Evolutionary conservation across 495 filamentous ascomycete genomes (phyloP).

Genomic region (Cudoniella acicularis): DNA sequence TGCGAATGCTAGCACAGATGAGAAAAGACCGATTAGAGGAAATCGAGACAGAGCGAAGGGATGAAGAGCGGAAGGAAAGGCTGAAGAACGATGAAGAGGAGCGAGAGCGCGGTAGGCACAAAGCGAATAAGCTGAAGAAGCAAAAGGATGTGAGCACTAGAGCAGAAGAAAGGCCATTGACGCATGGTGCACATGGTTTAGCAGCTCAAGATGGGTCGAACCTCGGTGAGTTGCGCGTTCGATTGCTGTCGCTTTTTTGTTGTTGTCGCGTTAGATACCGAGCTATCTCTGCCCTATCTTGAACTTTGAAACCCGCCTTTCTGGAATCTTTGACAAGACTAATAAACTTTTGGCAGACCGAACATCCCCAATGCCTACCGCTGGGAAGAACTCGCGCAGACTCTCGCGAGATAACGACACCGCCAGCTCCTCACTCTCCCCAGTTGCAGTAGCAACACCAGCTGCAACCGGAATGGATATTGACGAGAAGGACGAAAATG

Average conservation of each 20-base stretch:
- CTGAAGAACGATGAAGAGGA: conserved; percentile 45
- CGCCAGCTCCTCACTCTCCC: conserved; percentile 62
- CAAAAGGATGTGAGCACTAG: conserved; percentile 44
- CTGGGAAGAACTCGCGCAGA: conserved; percentile 8
- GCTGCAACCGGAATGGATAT: conserved; percentile 42
- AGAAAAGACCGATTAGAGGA: conserved; percentile 56
- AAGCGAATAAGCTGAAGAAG: conserved; percentile 51
- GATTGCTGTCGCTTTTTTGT: background rate
- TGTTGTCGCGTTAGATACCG: background rate
- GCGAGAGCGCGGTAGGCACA: conserved; percentile 33
- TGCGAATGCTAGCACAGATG: conserved; percentile 63
- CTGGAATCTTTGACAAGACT: no score
- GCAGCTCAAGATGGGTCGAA: conserved; percentile 65
- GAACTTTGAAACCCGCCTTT: no score
- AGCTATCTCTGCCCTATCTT: no score
- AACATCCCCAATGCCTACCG: conserved; percentile 9
- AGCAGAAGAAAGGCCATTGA: conserved; percentile 57
- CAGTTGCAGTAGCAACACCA: conserved; percentile 32
- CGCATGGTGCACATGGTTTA: conserved; percentile 60
- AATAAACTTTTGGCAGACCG: background rate
- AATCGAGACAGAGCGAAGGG: conserved; percentile 36
- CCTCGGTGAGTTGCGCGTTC: conserved; percentile 51
- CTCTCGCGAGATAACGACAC: conserved; percentile 35
- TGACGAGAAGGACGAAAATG: conserved; percentile 47
- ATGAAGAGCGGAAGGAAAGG: conserved; percentile 36